These are phyloP conservation scores for Colletotrichum endophyticum DNA, from an alignment of 2,329 filamentous ascomycete species.

Conservation along the genomic window DNA sequence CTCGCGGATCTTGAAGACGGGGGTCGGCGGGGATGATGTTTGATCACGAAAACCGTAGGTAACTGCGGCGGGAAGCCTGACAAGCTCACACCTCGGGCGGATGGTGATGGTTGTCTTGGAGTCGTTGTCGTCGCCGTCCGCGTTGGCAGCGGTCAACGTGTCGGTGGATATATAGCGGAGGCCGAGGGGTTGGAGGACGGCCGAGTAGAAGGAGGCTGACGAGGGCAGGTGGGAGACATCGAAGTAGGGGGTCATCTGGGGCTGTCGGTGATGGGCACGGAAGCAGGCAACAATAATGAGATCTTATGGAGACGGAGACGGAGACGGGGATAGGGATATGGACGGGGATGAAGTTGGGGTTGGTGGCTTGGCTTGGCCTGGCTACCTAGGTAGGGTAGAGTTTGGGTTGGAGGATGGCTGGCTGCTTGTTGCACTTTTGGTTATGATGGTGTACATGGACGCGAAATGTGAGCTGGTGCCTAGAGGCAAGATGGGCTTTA, in stretches of 20 bases:
- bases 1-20: conserved; percentile 52
- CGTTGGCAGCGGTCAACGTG: conserved; percentile 3
- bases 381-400: background rate
- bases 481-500: background rate
- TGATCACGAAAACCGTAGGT: conserved; percentile 40
- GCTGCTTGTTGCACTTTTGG: background rate
- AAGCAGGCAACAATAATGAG: background rate
- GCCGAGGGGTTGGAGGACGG: conserved; percentile 78
- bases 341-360: background rate
- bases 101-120: background rate
- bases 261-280: background rate
- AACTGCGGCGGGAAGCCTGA: conserved; percentile 33
- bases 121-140: background rate
- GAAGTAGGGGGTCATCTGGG: conserved; percentile 52
- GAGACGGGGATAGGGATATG: background rate
- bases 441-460: background rate
- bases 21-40: conserved; percentile 33
- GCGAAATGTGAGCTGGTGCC: background rate
- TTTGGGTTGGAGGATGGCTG: background rate
- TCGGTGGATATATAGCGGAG: conserved; percentile 67
- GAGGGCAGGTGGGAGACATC: conserved; percentile 79
- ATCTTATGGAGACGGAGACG: background rate
- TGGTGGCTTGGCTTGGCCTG: background rate
- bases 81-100: background rate
- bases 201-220: conserved; percentile 83